These are phyloP conservation scores for Hylodesmum podocarpum DNA, from an alignment of 306 rosid species.

Conservation along the genomic window DNA sequence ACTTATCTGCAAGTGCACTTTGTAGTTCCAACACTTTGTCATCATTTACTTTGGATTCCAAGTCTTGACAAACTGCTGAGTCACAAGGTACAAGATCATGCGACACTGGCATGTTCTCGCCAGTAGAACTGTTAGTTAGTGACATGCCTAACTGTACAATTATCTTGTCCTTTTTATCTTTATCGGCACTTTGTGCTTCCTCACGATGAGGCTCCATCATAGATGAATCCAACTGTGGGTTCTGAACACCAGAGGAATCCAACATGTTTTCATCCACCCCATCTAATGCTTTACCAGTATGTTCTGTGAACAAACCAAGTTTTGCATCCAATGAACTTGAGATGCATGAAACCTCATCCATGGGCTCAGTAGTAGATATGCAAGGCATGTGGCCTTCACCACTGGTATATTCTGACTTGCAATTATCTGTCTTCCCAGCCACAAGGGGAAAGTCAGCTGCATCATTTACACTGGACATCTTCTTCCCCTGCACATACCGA, in stretches of 20 bases:
- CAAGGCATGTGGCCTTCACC: conserved; percentile 54
- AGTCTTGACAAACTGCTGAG: conserved; percentile 45
- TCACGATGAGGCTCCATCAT: conserved; percentile 85
- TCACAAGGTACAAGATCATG: conserved; percentile 60
- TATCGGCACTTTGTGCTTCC: conserved; percentile 52
- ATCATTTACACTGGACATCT: conserved; percentile 48
- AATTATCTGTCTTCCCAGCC: conserved; percentile 52
- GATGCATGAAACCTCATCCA: conserved; percentile 97
- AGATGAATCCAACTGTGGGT: conserved; percentile 76
- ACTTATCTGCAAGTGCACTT: conserved; percentile 66
- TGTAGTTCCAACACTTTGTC: conserved; percentile 66
- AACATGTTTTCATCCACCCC: conserved; percentile 91
- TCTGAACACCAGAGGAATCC: conserved; percentile 82
- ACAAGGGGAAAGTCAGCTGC: conserved; percentile 48
- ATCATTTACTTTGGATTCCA: conserved; percentile 53
- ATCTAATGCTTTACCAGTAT: conserved; percentile 56
- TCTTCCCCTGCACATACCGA: conserved; percentile 68
- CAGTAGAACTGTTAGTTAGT: conserved; percentile 91
- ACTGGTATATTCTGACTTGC: conserved; percentile 50
- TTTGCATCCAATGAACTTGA: conserved; percentile 79
- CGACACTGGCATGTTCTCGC: conserved; percentile 83
- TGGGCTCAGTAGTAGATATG: conserved; percentile 65
- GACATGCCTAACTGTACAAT: conserved; percentile 72
- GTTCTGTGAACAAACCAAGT: conserved; percentile 62
- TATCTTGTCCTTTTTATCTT: conserved; percentile 67